Evolutionary conservation across 169 alveolate genomes (phyloP).

Genomic region (Babesia caballi): DNA sequence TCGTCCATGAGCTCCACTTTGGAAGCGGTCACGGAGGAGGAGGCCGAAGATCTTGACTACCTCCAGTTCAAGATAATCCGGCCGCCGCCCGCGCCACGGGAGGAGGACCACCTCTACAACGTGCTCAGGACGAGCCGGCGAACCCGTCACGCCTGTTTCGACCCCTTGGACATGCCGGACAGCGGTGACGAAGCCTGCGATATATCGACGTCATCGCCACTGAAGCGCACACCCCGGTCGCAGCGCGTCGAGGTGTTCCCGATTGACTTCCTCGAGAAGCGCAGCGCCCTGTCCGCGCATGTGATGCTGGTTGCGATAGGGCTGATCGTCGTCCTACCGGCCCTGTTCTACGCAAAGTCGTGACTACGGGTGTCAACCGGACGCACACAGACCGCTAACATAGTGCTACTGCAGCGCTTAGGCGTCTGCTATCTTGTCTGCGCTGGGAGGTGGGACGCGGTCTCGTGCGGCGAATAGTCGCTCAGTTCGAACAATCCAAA

Average conservation of each 20-base stretch:
- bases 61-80: slow-evolving; percentile 36
- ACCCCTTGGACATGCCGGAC: neutral
- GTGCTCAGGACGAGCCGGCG: slow-evolving; percentile 2
- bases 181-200: neutral
- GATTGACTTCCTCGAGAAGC: neutral
- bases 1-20: neutral
- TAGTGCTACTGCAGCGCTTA: too few species aligned
- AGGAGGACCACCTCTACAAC: slow-evolving; percentile 34
- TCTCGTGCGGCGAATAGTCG: too few species aligned
- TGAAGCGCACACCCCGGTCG: neutral
- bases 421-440: too few species aligned
- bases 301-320: slow-evolving; percentile 3
- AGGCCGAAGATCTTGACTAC: slow-evolving; percentile 10
- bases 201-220: neutral
- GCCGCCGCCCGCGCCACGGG: slow-evolving; percentile 17
- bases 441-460: too few species aligned
- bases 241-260: slow-evolving; percentile 48
- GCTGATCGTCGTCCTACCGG: slow-evolving; percentile 16
- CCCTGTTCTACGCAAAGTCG: slow-evolving; percentile 6
- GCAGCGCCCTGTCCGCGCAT: slow-evolving; percentile 14
- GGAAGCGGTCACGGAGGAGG: neutral
- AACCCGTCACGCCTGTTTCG: neutral
- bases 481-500: too few species aligned
- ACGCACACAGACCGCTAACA: too few species aligned
- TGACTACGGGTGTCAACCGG: too few species aligned